A percentile compares a stretch with the other conserved stretches of the same genome.
These are phyloP conservation scores for Coemansia sp. DNA, from an alignment of 192 early-diverging fungal genomes.

Conservation along the genomic window DNA sequence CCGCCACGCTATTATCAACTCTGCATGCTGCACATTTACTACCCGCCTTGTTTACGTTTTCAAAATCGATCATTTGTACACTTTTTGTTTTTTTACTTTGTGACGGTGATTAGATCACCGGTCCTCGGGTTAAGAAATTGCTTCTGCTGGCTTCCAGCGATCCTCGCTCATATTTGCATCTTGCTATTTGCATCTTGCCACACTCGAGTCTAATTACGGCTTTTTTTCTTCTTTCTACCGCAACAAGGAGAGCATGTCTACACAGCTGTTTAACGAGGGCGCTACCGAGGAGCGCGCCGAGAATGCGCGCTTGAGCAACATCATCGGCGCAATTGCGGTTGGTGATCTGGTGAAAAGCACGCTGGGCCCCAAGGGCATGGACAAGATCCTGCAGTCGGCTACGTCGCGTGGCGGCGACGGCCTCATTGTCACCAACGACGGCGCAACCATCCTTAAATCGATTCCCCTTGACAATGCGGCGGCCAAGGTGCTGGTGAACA, in stretches of 20 bases:
- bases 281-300: constrained; percentile 97
- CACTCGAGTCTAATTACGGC: constrained; percentile 5
- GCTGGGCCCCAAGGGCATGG: constrained; percentile 99
- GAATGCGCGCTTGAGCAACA: constrained; percentile 87
- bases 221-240: background rate
- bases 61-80: background rate
- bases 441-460: constrained; percentile 98
- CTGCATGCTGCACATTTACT: constrained; percentile 14
- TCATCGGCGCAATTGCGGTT: constrained; percentile 98
- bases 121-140: background rate
- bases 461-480: constrained; percentile 98
- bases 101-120: too few relatives aligned
- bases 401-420: constrained; percentile 64
- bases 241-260: constrained; percentile 29
- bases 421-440: constrained; percentile 97
- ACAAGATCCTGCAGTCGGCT: constrained; percentile 96
- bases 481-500: constrained; percentile 97
- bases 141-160: background rate
- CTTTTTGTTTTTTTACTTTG: background rate
- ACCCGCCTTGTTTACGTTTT: too few relatives aligned
- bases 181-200: too few relatives aligned
- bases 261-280: constrained; percentile 94
- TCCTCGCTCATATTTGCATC: background rate
- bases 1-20: constrained; percentile 9
- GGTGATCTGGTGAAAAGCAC: constrained; percentile 98